Conservation (phyloP, 768 basidiomycete species). For the Zangia roseola region DNA sequence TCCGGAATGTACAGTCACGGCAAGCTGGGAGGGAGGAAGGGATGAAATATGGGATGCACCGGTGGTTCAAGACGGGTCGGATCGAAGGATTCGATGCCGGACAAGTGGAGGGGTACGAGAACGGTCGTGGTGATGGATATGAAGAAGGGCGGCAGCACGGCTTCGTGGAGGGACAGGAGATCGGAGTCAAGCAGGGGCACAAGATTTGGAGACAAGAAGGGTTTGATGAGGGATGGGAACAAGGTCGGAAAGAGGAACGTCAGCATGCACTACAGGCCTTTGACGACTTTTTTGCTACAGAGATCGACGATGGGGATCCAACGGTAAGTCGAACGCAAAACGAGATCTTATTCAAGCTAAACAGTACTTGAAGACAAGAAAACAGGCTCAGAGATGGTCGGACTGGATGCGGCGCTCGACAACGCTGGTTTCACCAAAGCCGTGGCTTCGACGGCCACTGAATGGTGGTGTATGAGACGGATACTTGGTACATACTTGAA, state of each 20-base stretch:
- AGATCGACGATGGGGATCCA: constrained; percentile 33
- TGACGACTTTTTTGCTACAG: constrained; percentile 52
- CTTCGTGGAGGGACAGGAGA: constrained; percentile 33
- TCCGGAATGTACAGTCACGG: constrained; percentile 45
- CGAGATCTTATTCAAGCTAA: constrained; percentile 8
- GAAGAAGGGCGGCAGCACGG: constrained; percentile 43
- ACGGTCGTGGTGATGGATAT: constrained; percentile 44
- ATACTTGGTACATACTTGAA: no score
- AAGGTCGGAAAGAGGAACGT: constrained; percentile 50
- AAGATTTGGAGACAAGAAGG: constrained; percentile 30
- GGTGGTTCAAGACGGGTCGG: constrained; percentile 44
- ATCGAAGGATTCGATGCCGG: constrained; percentile 47
- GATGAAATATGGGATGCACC: constrained; percentile 38
- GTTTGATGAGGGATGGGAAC: constrained; percentile 34
- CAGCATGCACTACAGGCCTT: constrained; percentile 55
- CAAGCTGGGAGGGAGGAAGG: constrained; percentile 45
- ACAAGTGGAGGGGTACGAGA: constrained; percentile 44
- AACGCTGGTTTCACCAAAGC: not conserved
- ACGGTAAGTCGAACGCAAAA: constrained; percentile 20
- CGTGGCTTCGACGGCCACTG: constrained; percentile 25
- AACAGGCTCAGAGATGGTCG: constrained; percentile 26
- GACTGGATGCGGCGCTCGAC: constrained; percentile 27
- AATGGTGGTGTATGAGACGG: constrained; percentile 2
- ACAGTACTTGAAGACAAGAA: constrained; percentile 16
- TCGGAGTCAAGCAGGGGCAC: constrained; percentile 35